A percentile compares a stretch with the other conserved stretches of the same genome.
Evolutionary conservation across 73 alveolate genomes (phyloP).

Genomic region (Paramecium caudatum): DNA sequence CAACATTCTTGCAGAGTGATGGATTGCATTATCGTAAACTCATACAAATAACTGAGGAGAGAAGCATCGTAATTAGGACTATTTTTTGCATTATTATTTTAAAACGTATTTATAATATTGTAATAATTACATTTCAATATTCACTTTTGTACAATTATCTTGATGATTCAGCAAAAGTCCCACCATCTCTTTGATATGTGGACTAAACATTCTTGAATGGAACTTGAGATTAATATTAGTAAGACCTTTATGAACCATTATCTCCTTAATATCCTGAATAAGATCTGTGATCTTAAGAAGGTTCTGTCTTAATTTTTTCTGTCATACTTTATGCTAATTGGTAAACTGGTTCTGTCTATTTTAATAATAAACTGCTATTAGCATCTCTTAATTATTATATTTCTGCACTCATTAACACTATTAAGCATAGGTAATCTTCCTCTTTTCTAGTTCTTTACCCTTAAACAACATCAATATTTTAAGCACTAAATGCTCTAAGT

Average conservation of each 20-base stretch:
- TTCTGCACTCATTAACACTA: slow-evolving; percentile 59
- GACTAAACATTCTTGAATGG: background rate
- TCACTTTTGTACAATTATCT: no score
- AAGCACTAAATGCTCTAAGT: background rate
- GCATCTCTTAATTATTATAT: slow-evolving; percentile 9
- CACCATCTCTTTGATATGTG: background rate
- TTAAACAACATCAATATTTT: background rate
- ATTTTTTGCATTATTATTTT: no score
- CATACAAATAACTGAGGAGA: no score
- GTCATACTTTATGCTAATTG: background rate
- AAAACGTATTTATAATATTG: no score
- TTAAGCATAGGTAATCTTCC: slow-evolving; percentile 27
- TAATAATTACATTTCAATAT: no score
- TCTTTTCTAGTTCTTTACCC: background rate
- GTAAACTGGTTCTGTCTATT: background rate
- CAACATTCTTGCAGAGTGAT: background rate
- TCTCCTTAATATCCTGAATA: no score
- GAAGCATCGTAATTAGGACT: no score
- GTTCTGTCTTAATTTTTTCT: background rate
- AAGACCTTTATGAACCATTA: slow-evolving; percentile 25
- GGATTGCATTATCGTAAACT: slow-evolving; percentile 11
- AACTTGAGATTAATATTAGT: slow-evolving; percentile 14
- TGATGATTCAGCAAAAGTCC: background rate
- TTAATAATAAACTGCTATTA: background rate
- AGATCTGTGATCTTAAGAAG: background rate